Evolutionary conservation across 2,329 filamentous ascomycete species (phyloP).

Genomic region (Cryoendolithus antarcticus): DNA sequence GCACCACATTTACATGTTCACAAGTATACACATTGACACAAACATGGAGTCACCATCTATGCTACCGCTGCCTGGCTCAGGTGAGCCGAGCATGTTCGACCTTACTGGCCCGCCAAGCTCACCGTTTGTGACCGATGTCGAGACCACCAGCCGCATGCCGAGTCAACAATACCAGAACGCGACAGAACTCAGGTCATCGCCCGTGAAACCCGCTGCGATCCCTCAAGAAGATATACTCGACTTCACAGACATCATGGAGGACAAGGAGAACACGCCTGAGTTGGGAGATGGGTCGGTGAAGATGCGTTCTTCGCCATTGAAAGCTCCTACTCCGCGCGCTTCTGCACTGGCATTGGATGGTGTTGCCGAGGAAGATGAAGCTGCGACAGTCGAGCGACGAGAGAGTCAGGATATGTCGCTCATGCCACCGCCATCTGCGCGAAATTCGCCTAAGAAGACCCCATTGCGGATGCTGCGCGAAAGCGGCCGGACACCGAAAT

Average conservation of each 20-base stretch:
- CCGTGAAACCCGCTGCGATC: slow-evolving; percentile 9
- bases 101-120: slow-evolving; percentile 29
- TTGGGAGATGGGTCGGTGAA: slow-evolving; percentile 11
- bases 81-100: slow-evolving; percentile 3
- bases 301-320: slow-evolving; percentile 12
- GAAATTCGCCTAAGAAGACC: no score
- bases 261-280: slow-evolving; percentile 23
- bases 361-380: no score
- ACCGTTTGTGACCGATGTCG: slow-evolving; percentile 35
- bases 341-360: no score
- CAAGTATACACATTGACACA: no score
- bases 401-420: slow-evolving; percentile 16
- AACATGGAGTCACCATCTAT: slow-evolving; percentile 7
- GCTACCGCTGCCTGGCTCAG: slow-evolving; percentile 3
- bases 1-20: no score
- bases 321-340: slow-evolving; percentile 13
- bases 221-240: slow-evolving; percentile 7
- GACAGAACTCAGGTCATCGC: no score
- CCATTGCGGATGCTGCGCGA: slow-evolving; percentile 13
- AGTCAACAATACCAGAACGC: slow-evolving; percentile 22
- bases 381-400: no score
- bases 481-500: slow-evolving; percentile 17
- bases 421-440: slow-evolving; percentile 23
- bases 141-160: slow-evolving; percentile 20
- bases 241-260: slow-evolving; percentile 9